Conservation (phyloP, 257 asterid species). For the Solanum chaucha region DNA sequence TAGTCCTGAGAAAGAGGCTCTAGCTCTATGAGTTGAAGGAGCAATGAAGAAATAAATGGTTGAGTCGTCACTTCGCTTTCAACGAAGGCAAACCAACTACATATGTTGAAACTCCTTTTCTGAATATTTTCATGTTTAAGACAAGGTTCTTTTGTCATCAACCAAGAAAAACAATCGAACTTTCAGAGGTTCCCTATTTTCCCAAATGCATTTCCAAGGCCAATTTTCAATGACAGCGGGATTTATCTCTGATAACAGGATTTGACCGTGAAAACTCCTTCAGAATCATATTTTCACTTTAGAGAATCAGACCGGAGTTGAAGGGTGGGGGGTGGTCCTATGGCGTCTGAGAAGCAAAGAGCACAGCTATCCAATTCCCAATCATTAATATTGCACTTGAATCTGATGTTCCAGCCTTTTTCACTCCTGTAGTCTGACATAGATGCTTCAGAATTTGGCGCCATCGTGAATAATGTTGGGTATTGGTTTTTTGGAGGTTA, state of each 20-base stretch:
- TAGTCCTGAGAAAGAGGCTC: background rate
- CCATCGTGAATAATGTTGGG: background rate
- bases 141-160: background rate
- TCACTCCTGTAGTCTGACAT: background rate
- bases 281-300: background rate
- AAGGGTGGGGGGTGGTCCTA: background rate
- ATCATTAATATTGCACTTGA: background rate
- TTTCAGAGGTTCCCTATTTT: background rate
- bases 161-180: background rate
- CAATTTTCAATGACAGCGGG: background rate
- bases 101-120: background rate
- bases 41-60: background rate
- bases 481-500: background rate
- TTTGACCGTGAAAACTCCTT: background rate
- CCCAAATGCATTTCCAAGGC: background rate
- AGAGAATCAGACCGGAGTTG: background rate
- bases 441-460: background rate
- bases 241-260: background rate
- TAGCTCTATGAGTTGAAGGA: background rate
- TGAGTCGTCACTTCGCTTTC: background rate
- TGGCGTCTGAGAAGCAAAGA: background rate
- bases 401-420: background rate
- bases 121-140: background rate
- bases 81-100: background rate
- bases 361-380: background rate